Percentiles rank a stretch among this genome's conserved stretches.
These are phyloP conservation scores for Lactarius tabidus DNA, from an alignment of 768 basidiomycete genomes.

Conservation along the genomic window DNA sequence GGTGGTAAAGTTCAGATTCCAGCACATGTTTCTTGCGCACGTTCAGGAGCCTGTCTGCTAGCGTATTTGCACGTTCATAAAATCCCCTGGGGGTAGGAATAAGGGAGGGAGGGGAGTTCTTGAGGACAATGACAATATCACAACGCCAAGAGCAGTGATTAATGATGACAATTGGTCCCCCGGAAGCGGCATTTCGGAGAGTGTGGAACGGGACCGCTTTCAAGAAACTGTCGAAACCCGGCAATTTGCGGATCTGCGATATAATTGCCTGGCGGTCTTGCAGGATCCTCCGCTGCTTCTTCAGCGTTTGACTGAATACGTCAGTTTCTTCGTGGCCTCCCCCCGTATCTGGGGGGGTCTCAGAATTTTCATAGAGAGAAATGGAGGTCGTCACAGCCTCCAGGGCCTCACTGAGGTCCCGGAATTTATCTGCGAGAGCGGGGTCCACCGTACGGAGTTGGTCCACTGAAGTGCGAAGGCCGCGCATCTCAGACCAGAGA, in stretches of 20 bases:
- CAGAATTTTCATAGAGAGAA: not conserved
- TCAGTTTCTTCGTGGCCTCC: not conserved
- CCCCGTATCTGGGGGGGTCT: not conserved
- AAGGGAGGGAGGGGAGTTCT: not conserved
- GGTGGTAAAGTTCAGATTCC: conserved; percentile 1
- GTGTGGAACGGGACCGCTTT: not conserved
- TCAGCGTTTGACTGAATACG: not conserved
- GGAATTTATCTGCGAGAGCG: conserved; percentile 10
- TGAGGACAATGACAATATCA: conserved; percentile 12
- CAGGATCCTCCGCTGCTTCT: conserved; percentile 2
- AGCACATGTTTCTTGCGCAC: not conserved
- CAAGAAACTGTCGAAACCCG: conserved; percentile 10
- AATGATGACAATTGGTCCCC: conserved; percentile 14
- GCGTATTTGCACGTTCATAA: not conserved
- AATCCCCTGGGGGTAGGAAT: conserved; percentile 5
- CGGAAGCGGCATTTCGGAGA: conserved; percentile 3
- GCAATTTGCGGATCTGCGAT: conserved; percentile 1
- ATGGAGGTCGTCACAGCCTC: not conserved
- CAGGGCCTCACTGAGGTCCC: not conserved
- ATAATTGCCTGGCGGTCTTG: not conserved
- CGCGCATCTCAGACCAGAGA: conserved; percentile 18
- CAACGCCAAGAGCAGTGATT: conserved; percentile 8
- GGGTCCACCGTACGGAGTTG: conserved; percentile 7
- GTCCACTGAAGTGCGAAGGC: conserved; percentile 16
- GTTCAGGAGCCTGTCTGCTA: not conserved